phyloP scores from a whole-genome alignment of 2,329 filamentous ascomycete species.

The Fusarium poae region DNA sequence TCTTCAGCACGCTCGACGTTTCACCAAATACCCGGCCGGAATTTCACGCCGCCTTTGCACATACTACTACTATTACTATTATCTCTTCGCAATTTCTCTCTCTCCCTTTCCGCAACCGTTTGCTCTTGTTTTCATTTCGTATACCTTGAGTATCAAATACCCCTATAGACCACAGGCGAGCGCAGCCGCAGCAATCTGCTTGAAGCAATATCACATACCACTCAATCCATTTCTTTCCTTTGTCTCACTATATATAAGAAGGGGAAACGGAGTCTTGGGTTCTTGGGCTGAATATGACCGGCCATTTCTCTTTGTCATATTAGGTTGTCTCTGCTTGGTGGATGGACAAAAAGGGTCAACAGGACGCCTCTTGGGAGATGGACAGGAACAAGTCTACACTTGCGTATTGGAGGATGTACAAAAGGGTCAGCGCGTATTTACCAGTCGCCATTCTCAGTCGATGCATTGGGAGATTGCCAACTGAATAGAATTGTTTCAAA shows the following conservation, averaged over 20 bases:
- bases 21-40: constrained; percentile 50
- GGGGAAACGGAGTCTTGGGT: constrained; percentile 47
- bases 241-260: constrained; percentile 50
- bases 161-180: constrained; percentile 55
- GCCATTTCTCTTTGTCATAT: constrained; percentile 40
- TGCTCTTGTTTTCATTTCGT: constrained; percentile 45
- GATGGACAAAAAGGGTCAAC: constrained; percentile 41
- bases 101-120: constrained; percentile 36
- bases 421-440: constrained; percentile 45
- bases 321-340: constrained; percentile 30
- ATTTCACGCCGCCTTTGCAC: constrained; percentile 42
- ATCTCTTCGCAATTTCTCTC: constrained; percentile 35
- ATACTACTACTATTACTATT: constrained; percentile 40
- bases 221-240: constrained; percentile 51
- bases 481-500: constrained; percentile 36
- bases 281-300: constrained; percentile 45
- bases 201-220: constrained; percentile 49
- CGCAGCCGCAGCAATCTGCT: constrained; percentile 48
- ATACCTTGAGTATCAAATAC: constrained; percentile 55
- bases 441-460: constrained; percentile 28
- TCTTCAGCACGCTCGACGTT: constrained; percentile 43
- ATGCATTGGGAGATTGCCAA: constrained; percentile 30
- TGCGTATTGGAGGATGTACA: constrained; percentile 42
- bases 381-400: constrained; percentile 29
- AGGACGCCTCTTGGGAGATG: constrained; percentile 31